Percentiles rank a stretch among this genome's conserved stretches.
phyloP scores from a whole-genome alignment of 1,284 basidiomycete genomes.

The Flammula alnicola region DNA sequence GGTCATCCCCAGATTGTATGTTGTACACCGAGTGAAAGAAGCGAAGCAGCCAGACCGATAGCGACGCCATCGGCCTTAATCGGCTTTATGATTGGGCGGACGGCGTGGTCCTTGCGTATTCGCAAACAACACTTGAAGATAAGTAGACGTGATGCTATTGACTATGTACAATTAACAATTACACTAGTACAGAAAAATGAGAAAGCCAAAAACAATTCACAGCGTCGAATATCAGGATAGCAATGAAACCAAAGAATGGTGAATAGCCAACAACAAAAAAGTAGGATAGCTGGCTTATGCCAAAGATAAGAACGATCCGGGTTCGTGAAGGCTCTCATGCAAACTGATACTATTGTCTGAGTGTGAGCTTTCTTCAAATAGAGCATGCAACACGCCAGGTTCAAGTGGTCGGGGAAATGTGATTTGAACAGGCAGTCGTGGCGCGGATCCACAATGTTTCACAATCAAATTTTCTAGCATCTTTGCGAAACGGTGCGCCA shows the following conservation, averaged over 20 bases:
- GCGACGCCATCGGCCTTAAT: no score
- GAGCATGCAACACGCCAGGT: conserved; percentile 29
- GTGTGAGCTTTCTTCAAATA: conserved; percentile 34
- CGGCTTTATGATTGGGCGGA: no score
- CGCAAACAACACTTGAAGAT: not conserved
- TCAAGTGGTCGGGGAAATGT: conserved; percentile 39
- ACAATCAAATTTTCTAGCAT: conserved; percentile 58
- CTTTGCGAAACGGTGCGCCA: conserved; percentile 66
- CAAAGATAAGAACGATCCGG: conserved; percentile 38
- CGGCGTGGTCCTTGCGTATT: not conserved
- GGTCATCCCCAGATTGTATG: no score
- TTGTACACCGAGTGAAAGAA: no score
- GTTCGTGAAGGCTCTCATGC: conserved; percentile 37
- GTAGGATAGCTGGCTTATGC: conserved; percentile 21
- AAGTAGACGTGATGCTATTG: no score
- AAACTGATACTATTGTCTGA: conserved; percentile 30
- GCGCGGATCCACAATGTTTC: conserved; percentile 39
- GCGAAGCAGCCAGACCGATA: no score
- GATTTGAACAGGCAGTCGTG: conserved; percentile 31
- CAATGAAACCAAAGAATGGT: not conserved
- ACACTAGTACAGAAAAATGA: conserved; percentile 1
- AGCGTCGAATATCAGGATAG: no score
- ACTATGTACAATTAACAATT: conserved; percentile 4
- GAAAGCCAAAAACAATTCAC: not conserved
- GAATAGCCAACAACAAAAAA: not conserved